These are phyloP conservation scores for Erythrobasidium yunnanense DNA, from an alignment of 768 basidiomycete genomes.

Conservation along the genomic window DNA sequence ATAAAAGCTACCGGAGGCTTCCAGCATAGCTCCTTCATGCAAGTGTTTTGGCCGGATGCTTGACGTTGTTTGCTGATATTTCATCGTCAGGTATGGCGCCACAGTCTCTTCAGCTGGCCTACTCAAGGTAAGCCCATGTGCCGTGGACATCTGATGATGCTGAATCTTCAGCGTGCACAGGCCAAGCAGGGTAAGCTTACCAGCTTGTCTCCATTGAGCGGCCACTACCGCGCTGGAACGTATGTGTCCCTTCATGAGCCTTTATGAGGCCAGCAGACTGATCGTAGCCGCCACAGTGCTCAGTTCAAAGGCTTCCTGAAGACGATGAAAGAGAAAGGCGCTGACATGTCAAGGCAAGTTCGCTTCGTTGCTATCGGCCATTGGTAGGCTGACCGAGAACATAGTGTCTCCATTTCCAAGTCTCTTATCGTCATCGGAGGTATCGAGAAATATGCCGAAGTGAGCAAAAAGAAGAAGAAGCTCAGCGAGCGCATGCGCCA, in stretches of 20 bases:
- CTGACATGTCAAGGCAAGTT: conserved; percentile 32
- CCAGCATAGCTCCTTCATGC: conserved; percentile 43
- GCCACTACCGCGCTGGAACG: conserved; percentile 37
- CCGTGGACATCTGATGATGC: neutral
- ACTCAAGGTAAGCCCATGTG: conserved; percentile 26
- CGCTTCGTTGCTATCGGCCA: conserved; percentile 1
- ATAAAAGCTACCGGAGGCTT: conserved; percentile 43
- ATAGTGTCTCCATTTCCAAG: conserved; percentile 32
- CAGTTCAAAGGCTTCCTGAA: conserved; percentile 36
- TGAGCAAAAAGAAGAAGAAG: conserved; percentile 29
- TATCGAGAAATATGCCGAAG: conserved; percentile 32
- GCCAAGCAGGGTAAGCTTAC: conserved; percentile 31
- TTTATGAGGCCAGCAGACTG: too few relatives aligned
- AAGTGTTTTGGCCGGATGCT: too few relatives aligned
- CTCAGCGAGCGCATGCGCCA: conserved; percentile 17
- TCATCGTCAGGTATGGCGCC: conserved; percentile 32
- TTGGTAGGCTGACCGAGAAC: neutral
- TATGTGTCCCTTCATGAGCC: neutral
- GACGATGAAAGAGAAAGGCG: conserved; percentile 28
- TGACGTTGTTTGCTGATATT: too few relatives aligned
- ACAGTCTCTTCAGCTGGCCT: conserved; percentile 33
- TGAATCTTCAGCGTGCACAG: too few relatives aligned
- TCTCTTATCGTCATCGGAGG: conserved; percentile 34
- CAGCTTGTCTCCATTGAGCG: conserved; percentile 31
- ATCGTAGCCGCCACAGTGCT: neutral